phyloP scores from a whole-genome alignment of 2,329 filamentous ascomycete species.

The Hysterium pulicare region DNA sequence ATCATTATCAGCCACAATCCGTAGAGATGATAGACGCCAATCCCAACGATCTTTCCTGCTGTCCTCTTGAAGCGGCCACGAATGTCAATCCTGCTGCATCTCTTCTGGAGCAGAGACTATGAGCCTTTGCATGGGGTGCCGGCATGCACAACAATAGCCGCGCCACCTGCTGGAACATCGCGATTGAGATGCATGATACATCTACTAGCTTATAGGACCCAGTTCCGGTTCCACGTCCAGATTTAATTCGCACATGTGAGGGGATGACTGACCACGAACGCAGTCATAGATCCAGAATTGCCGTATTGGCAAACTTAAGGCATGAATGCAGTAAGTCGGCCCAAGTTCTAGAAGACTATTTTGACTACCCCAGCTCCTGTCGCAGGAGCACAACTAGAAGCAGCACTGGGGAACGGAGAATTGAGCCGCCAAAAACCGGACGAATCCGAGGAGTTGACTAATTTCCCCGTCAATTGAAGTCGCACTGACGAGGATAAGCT shows the following conservation, averaged over 20 bases:
- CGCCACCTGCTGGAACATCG: not conserved
- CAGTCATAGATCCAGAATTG: constrained; percentile 5
- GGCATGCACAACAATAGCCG: constrained; percentile 5
- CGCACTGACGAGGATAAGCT: too few relatives aligned
- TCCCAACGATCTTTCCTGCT: constrained; percentile 6
- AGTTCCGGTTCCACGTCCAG: constrained; percentile 7
- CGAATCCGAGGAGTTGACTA: too few relatives aligned
- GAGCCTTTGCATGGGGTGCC: constrained; percentile 1
- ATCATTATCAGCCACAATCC: constrained; percentile 10
- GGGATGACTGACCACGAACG: constrained; percentile 7
- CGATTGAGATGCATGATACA: constrained; percentile 6
- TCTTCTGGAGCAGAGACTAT: constrained; percentile 4
- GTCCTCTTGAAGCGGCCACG: constrained; percentile 5
- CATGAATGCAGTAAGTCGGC: constrained; percentile 13
- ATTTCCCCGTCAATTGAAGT: too few relatives aligned
- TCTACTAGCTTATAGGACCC: constrained; percentile 2
- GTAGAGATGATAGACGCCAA: constrained; percentile 7
- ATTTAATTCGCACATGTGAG: constrained; percentile 7
- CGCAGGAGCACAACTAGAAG: too few relatives aligned
- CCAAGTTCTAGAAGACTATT: too few relatives aligned
- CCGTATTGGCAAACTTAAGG: constrained; percentile 5
- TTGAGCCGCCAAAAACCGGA: not conserved
- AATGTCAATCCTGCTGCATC: constrained; percentile 7
- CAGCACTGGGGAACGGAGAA: not conserved
- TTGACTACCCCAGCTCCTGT: too few relatives aligned